Conservation (phyloP, 2,329 filamentous ascomycete genomes). For the Hymenoscyphus fructigenus region DNA sequence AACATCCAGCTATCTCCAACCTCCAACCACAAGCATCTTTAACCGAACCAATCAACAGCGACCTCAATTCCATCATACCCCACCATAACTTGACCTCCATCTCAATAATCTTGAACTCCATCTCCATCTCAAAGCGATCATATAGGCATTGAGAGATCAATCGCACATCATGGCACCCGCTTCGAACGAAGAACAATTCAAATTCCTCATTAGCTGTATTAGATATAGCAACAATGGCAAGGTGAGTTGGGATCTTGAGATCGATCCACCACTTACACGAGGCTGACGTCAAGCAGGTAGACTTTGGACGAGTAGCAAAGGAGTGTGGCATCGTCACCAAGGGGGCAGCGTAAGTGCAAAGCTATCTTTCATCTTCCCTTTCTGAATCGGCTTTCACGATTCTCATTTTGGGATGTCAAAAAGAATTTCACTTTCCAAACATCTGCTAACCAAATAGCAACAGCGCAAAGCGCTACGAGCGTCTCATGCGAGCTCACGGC, state of each 20-base stretch:
- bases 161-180: conserved; percentile 46
- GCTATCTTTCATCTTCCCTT: neutral
- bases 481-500: conserved; percentile 60
- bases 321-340: conserved; percentile 64
- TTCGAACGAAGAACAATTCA: conserved; percentile 57
- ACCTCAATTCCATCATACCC: neutral
- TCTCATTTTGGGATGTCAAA: neutral
- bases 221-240: conserved; percentile 58
- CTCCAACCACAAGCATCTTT: neutral
- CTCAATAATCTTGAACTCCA: neutral
- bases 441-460: conserved; percentile 11
- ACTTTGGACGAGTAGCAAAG: conserved; percentile 63
- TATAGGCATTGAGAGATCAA: neutral
- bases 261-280: neutral
- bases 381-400: neutral
- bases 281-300: conserved; percentile 49
- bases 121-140: neutral
- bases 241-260: conserved; percentile 42
- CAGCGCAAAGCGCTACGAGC: conserved; percentile 68
- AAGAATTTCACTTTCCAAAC: neutral
- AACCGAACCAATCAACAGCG: neutral
- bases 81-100: neutral
- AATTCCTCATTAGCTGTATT: conserved; percentile 67
- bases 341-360: conserved; percentile 62
- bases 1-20: neutral